A percentile compares a stretch with the other conserved stretches of the same genome.
phyloP scores from a whole-genome alignment of 2,329 filamentous ascomycete species.

The Chaetomium strumarium region DNA sequence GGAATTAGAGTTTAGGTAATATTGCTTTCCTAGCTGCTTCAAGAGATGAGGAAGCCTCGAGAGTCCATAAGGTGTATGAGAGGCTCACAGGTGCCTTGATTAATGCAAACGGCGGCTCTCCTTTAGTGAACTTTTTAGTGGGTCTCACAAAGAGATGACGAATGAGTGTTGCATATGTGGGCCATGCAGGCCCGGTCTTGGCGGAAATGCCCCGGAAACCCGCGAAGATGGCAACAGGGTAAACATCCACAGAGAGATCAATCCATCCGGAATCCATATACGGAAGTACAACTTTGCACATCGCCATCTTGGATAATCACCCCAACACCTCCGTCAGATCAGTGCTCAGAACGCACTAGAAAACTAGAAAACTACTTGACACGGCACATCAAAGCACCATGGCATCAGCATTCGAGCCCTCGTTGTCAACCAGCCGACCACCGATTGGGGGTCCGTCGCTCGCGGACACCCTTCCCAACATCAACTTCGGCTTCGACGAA shows the following conservation, averaged over 20 bases:
- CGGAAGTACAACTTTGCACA: background rate
- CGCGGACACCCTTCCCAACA: slow-evolving; percentile 74
- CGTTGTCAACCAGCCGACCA: slow-evolving; percentile 60
- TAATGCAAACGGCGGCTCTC: background rate
- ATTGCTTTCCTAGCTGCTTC: too few relatives aligned
- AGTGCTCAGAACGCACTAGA: background rate
- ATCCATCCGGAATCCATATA: too few relatives aligned
- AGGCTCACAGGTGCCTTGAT: too few relatives aligned
- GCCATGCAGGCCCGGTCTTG: slow-evolving; percentile 1
- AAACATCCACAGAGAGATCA: slow-evolving; percentile 19
- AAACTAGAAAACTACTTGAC: background rate
- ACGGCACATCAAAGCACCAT: slow-evolving; percentile 32
- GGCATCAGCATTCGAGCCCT: slow-evolving; percentile 61
- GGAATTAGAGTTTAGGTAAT: too few relatives aligned
- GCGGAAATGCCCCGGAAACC: slow-evolving; percentile 20
- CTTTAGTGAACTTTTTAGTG: slow-evolving; percentile 12
- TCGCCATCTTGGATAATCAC: background rate
- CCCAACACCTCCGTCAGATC: background rate
- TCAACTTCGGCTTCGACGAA: slow-evolving; percentile 95
- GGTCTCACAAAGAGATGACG: background rate
- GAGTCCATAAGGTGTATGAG: too few relatives aligned
- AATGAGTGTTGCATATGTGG: background rate
- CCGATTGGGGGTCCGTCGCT: slow-evolving; percentile 55
- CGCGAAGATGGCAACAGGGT: slow-evolving; percentile 16
- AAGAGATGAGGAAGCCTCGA: too few relatives aligned